phyloP scores from a whole-genome alignment of 371 early-diverging fungal species.

The Mucor indicus region DNA sequence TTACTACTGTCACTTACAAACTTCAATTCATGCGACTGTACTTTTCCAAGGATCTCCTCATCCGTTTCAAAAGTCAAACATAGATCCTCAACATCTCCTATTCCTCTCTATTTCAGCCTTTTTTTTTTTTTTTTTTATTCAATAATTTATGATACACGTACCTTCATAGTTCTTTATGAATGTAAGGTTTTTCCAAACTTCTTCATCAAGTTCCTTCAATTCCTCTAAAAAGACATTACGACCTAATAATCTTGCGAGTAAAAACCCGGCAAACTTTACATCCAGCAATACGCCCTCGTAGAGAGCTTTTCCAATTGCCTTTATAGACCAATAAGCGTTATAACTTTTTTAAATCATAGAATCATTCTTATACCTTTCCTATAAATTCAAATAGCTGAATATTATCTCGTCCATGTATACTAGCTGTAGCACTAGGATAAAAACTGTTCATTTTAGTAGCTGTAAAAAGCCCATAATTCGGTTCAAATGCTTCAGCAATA shows the following conservation, averaged over 20 bases:
- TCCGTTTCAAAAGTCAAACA: constrained; percentile 68
- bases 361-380: constrained; percentile 53
- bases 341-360: neutral
- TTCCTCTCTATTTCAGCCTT: neutral
- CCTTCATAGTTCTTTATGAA: constrained; percentile 79
- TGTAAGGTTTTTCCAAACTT: constrained; percentile 76
- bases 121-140: constrained; percentile 37
- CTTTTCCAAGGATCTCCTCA: constrained; percentile 54
- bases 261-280: constrained; percentile 83
- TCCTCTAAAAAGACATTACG: constrained; percentile 77
- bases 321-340: neutral
- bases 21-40: constrained; percentile 46
- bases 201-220: constrained; percentile 76
- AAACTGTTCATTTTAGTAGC: constrained; percentile 65
- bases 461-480: constrained; percentile 67
- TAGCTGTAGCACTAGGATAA: constrained; percentile 64
- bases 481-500: constrained; percentile 75
- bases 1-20: constrained; percentile 25
- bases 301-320: constrained; percentile 84
- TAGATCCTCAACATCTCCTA: constrained; percentile 50
- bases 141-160: neutral
- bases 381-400: constrained; percentile 74
- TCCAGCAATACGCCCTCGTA: constrained; percentile 89
- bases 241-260: constrained; percentile 80
- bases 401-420: constrained; percentile 46